Base-by-base conservation (phyloP, 2,329 filamentous ascomycete species). In the Biscogniauxia sp. region DNA sequence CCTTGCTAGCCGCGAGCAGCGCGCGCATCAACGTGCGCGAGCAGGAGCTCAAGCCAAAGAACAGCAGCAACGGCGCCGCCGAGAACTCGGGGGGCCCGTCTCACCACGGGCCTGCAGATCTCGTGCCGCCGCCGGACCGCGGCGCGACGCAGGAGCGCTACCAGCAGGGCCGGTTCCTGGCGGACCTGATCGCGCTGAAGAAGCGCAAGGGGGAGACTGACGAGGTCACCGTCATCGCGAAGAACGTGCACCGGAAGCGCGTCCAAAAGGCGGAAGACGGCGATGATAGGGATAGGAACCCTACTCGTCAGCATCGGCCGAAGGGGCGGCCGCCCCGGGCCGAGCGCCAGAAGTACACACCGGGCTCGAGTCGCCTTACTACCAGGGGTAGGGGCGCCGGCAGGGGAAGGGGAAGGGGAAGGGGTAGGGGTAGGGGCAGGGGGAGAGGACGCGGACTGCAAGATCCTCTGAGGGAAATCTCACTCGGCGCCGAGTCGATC, bases 1-100 rank as follows among this genome's bases (percentile, higher is more conserved):
- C 93, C 70, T 79, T 96, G 4, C 78, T 96, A 3, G 88, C 85
- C n/a, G 85, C 87, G 41, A 88, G 88, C 63, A 85, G 86, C 55
- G 84, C 88, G 9, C 87, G 91, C 60, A 84, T 96, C 61, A 79
- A 89, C 53, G 90, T 90, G 13, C 84, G 80, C 32, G 87, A 89
- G 64, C 85, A 86, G 61, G 80, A 84, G 45, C 74, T 92, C 15
- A 80, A 81, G 53, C 79, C 81, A 20, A 81, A 78, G 17, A 67
- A 70, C 15, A 65, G 66, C 23, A 61, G 26, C 26, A 28, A 28
- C 13, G 60, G 20, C 53, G 58, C 15, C 63, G 63, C 17, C 25
- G 67, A 66, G 5, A 71, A 68, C 59, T 57, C 9, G n/a, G 13
- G 63, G 68, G 28, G 63, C 65, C 58, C 75, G 77, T 54, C 67